Conservation (phyloP, 2,329 filamentous ascomycete species). For the Thelonectria discophora region DNA sequence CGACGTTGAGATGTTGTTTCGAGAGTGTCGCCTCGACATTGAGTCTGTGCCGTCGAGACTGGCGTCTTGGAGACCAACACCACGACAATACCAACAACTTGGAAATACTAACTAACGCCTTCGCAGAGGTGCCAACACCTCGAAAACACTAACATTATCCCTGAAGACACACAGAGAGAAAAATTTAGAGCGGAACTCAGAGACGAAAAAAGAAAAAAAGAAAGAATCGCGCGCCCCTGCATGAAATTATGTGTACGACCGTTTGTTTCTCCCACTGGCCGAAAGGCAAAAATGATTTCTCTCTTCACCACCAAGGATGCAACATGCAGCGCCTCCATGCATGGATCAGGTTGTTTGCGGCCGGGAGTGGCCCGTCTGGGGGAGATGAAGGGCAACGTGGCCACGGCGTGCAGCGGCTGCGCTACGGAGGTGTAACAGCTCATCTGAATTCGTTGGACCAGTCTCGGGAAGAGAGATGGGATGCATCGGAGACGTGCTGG, state of each 20-base stretch:
- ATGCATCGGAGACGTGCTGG: conserved; percentile 21
- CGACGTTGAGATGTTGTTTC: no score
- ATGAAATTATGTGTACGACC: conserved; percentile 26
- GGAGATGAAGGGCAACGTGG: conserved; percentile 25
- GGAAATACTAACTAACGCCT: no score
- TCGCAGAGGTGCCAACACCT: no score
- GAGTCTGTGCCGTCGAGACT: no score
- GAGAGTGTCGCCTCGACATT: no score
- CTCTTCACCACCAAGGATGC: no score
- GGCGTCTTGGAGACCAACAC: no score
- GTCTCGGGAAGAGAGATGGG: conserved; percentile 20
- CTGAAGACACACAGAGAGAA: neutral
- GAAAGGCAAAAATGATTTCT: neutral
- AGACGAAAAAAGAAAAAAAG: conserved; percentile 4
- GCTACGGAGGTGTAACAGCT: conserved; percentile 17
- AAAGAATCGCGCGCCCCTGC: conserved; percentile 12
- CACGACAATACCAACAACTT: no score
- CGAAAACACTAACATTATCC: no score
- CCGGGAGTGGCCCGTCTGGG: conserved; percentile 3
- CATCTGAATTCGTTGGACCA: neutral
- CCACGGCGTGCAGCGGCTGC: conserved; percentile 11
- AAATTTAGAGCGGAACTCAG: conserved; percentile 3
- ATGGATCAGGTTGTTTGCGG: conserved; percentile 1
- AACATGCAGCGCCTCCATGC: conserved; percentile 5
- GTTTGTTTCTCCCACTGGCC: conserved; percentile 6